Evolutionary conservation across 441 rosid genomes (phyloP).

Genomic region (Brassica hybrid): DNA sequence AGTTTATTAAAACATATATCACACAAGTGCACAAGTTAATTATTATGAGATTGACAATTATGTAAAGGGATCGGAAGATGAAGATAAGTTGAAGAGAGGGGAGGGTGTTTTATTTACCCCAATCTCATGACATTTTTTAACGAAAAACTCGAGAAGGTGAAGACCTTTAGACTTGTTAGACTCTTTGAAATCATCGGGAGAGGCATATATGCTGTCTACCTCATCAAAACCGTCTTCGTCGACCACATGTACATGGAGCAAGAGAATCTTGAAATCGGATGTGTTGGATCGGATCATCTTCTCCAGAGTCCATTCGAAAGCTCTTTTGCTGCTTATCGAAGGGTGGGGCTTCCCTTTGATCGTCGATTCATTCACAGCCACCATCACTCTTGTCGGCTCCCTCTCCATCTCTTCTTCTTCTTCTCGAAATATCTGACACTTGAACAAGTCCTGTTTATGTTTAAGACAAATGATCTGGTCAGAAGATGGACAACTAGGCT

Average conservation of each 20-base stretch:
- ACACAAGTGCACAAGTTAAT: background rate
- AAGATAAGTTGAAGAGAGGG: background rate
- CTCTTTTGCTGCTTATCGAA: constrained; percentile 48
- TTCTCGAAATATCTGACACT: constrained; percentile 5
- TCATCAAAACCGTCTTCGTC: constrained; percentile 93
- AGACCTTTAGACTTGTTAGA: constrained; percentile 68
- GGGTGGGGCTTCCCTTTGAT: background rate
- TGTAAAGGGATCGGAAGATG: constrained; percentile 6
- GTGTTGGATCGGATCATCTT: constrained; percentile 87
- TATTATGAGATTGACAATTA: background rate
- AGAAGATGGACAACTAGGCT: background rate
- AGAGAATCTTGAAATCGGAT: constrained; percentile 72
- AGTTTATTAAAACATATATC: background rate
- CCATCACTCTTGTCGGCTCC: constrained; percentile 1
- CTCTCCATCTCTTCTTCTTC: background rate
- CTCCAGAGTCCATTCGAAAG: constrained; percentile 88
- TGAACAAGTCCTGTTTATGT: background rate
- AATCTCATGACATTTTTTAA: constrained; percentile 68
- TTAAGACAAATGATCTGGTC: background rate
- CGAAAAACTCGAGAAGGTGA: constrained; percentile 81
- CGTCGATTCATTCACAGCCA: background rate
- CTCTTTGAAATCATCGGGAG: constrained; percentile 74
- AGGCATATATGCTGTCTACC: constrained; percentile 76
- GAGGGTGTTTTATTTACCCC: constrained; percentile 79
- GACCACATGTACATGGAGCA: constrained; percentile 88